A percentile compares a stretch with the other conserved stretches of the same genome.
These are phyloP conservation scores for Bertia moriformis DNA, from an alignment of 2,329 filamentous ascomycete species.

Conservation along the genomic window DNA sequence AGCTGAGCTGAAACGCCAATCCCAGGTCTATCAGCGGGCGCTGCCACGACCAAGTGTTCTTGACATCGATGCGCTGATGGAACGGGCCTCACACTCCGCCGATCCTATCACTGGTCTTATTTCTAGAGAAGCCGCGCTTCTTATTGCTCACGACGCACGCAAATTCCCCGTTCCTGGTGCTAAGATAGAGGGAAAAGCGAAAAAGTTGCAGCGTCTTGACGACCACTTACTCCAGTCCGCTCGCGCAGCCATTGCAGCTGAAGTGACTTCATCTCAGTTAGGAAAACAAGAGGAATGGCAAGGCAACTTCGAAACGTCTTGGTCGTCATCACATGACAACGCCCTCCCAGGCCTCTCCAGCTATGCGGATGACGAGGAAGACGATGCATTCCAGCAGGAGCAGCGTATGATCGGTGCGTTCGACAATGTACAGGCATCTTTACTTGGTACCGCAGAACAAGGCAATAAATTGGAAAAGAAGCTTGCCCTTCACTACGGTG, in stretches of 20 bases:
- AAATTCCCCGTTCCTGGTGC: slow-evolving; percentile 59
- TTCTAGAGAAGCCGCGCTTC: slow-evolving; percentile 59
- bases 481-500: slow-evolving; percentile 71
- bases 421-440: slow-evolving; percentile 60
- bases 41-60: slow-evolving; percentile 65
- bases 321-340: slow-evolving; percentile 34
- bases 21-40: slow-evolving; percentile 76
- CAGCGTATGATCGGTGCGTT: slow-evolving; percentile 56
- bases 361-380: slow-evolving; percentile 51
- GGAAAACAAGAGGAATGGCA: slow-evolving; percentile 41
- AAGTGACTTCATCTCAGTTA: slow-evolving; percentile 51
- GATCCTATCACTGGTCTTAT: slow-evolving; percentile 58
- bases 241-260: slow-evolving; percentile 17
- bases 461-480: slow-evolving; percentile 90
- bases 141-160: slow-evolving; percentile 70
- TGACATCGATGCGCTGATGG: slow-evolving; percentile 55
- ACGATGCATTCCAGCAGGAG: slow-evolving; percentile 27
- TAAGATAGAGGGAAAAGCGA: slow-evolving; percentile 45
- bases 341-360: slow-evolving; percentile 61
- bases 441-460: slow-evolving; percentile 61
- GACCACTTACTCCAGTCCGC: slow-evolving; percentile 64
- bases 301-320: slow-evolving; percentile 34
- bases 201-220: slow-evolving; percentile 46
- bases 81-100: slow-evolving; percentile 40
- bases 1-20: slow-evolving; percentile 58